Base-by-base conservation (phyloP, 768 basidiomycete species). In the Leccinum longicurvipes region DNA sequence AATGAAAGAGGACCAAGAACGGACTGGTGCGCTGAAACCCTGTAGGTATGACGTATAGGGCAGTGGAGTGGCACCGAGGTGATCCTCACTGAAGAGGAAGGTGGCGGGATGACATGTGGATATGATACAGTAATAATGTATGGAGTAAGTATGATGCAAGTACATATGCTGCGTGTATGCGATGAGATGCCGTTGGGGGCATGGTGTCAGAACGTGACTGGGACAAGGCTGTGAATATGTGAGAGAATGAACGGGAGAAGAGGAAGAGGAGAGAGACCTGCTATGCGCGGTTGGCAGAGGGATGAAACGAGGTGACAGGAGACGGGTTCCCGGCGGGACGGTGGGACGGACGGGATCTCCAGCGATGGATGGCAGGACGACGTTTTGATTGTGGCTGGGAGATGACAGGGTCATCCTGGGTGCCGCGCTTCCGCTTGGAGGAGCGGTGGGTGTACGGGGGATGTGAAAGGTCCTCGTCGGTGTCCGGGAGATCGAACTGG, bases 391-490 rank as follows among this genome's bases (percentile, higher is more conserved):
- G 59, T 9, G 58, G 46, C 39, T 60, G 55, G 27, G 63, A 60
- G 53, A 68, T 58, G 51, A 53, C 54, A 19, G 36, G 46, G 42
- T 47, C 54, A 45, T 60, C 57, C 50, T 60, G 54, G 0, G 15
- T 57, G 25, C 65, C 58, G 31, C 81, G 82, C 61, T 83, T 85
- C 47, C 85, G 81, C 62, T 85, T 86, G 4, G 72, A 53, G n/a
- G 75, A 72, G 65, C 78, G 71, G 60, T 70, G 71, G n/a, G 73
- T 84, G 74, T 87, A 87, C 0, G 86, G 86, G 7, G 86, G 83
- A 59, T 81, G 81, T 0, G 86, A 87, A 41, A 87, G 79, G 65
- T 87, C 85, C 64, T 86, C 82, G 70, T 86, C 84, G 8, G 82
- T 72, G 71, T 86, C 85, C 0, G 86, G 86, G 23, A 82, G 73